Evolutionary conservation across 1,284 basidiomycete genomes (phyloP).

Genomic region (Naganishia liquefaciens): DNA sequence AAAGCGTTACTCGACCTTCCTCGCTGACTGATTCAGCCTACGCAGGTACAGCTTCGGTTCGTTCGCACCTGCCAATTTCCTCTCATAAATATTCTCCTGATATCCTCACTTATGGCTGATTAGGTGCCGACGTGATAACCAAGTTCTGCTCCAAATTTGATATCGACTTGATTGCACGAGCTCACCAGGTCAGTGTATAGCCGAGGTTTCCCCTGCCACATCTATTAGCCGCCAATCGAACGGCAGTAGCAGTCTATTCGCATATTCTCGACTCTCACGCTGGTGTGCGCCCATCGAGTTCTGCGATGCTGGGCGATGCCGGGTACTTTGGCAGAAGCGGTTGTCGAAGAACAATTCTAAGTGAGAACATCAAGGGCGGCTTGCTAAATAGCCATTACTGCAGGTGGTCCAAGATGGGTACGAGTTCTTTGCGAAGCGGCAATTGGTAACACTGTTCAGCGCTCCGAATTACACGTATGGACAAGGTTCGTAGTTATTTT

Average conservation of each 20-base stretch:
- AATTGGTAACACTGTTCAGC: slow-evolving; percentile 57
- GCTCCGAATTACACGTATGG: slow-evolving; percentile 55
- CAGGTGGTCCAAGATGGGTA: slow-evolving; percentile 56
- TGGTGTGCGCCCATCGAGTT: no score
- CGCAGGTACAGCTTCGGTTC: slow-evolving; percentile 42
- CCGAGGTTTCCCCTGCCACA: no score
- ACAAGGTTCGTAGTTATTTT: slow-evolving; percentile 24
- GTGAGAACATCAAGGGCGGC: no score
- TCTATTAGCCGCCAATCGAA: no score
- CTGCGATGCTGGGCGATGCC: no score
- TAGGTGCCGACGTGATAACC: slow-evolving; percentile 57
- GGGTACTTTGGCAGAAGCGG: no score
- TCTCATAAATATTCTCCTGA: no score
- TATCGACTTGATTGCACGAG: slow-evolving; percentile 56
- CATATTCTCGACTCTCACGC: no score
- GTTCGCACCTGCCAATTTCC: background rate
- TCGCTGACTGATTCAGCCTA: background rate
- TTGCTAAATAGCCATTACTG: no score
- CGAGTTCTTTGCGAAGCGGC: slow-evolving; percentile 58
- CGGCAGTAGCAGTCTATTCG: no score
- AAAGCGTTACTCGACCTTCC: background rate
- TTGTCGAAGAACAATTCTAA: no score
- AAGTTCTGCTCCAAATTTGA: slow-evolving; percentile 58
- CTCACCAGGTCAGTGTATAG: slow-evolving; percentile 15
- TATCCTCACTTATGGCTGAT: slow-evolving; percentile 29